Percentiles rank a stretch among this genome's conserved stretches.
phyloP scores from a whole-genome alignment of 2,329 filamentous ascomycete species.

The Diplocarpon mali region DNA sequence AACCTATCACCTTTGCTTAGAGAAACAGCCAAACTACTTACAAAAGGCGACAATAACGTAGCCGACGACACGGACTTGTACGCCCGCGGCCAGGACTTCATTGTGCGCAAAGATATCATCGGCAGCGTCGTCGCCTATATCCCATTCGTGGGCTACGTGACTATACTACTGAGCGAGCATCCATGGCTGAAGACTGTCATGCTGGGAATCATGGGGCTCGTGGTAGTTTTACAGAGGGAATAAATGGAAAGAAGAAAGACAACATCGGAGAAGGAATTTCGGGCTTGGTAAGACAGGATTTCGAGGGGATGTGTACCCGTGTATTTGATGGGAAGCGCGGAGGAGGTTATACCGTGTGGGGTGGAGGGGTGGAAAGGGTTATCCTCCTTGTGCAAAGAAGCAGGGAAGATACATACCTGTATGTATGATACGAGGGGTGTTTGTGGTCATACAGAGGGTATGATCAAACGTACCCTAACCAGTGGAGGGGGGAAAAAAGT shows the following conservation, averaged over 20 bases:
- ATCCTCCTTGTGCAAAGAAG: too few relatives aligned
- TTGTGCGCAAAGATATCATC: conserved; percentile 81
- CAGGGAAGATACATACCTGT: too few relatives aligned
- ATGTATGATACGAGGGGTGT: too few relatives aligned
- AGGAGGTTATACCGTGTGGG: too few relatives aligned
- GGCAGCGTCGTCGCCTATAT: conserved; percentile 87
- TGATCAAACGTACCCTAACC: too few relatives aligned
- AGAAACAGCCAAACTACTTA: conserved; percentile 61
- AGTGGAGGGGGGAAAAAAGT: too few relatives aligned
- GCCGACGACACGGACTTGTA: conserved; percentile 91
- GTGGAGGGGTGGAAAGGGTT: too few relatives aligned
- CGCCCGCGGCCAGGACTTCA: conserved; percentile 73
- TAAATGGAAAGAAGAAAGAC: conserved; percentile 28
- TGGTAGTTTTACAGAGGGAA: conserved; percentile 88
- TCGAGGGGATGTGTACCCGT: too few relatives aligned
- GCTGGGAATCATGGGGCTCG: conserved; percentile 86
- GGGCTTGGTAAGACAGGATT: conserved; percentile 3
- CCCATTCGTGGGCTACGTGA: conserved; percentile 93
- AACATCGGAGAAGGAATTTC: not conserved
- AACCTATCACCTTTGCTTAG: conserved; percentile 24
- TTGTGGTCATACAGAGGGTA: too few relatives aligned
- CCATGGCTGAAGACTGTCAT: conserved; percentile 95
- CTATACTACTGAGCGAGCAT: conserved; percentile 88
- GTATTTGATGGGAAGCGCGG: too few relatives aligned
- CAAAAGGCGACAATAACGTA: conserved; percentile 94